Evolutionary conservation across 1,284 basidiomycete species (phyloP).

Genomic region (Heliocybe sulcata): DNA sequence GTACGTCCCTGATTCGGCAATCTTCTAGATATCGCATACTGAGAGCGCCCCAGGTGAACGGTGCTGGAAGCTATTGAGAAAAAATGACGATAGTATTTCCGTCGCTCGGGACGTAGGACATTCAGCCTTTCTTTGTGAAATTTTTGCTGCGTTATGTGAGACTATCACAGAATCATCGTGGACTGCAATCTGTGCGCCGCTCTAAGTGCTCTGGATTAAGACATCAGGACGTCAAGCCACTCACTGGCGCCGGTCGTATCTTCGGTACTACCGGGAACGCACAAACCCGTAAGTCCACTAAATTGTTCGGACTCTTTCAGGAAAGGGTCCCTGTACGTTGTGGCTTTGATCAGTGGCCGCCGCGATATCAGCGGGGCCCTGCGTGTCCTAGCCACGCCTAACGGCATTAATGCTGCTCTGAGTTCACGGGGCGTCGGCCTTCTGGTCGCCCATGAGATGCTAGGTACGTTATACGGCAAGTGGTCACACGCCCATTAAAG

Average conservation of each 20-base stretch:
- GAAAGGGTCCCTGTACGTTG: not conserved
- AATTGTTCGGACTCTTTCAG: too few species aligned
- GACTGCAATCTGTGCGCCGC: not conserved
- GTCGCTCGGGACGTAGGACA: not conserved
- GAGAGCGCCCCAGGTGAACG: conserved; percentile 13
- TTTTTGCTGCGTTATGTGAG: not conserved
- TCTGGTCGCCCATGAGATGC: too few species aligned
- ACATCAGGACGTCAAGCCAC: too few species aligned
- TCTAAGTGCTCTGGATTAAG: not conserved
- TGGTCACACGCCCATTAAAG: too few species aligned
- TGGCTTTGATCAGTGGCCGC: not conserved
- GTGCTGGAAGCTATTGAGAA: conserved; percentile 9
- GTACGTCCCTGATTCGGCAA: conserved; percentile 26
- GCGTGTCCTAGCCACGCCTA: too few species aligned
- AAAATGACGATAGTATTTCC: not conserved
- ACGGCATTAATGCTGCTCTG: too few species aligned
- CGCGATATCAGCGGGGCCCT: not conserved
- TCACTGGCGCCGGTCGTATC: too few species aligned
- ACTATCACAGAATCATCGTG: not conserved
- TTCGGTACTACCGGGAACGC: too few species aligned
- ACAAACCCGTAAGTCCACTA: too few species aligned
- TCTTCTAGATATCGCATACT: not conserved
- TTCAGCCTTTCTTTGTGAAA: not conserved
- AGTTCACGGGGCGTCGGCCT: too few species aligned
- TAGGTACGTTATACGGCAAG: too few species aligned